These are phyloP conservation scores for Chaetoceros muelleri DNA, from an alignment of 108 stramenopile genomes.

Conservation along the genomic window DNA sequence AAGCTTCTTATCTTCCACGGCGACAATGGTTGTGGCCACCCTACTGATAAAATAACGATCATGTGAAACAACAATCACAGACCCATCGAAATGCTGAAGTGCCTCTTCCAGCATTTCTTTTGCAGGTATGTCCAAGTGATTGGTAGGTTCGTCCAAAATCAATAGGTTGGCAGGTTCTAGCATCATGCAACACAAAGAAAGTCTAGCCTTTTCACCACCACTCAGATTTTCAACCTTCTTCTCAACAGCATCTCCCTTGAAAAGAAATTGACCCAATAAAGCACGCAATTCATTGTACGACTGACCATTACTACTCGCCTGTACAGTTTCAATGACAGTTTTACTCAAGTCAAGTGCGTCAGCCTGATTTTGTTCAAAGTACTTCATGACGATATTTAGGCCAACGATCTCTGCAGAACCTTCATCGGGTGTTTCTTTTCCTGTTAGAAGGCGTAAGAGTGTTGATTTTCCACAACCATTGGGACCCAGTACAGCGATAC, in stretches of 20 bases:
- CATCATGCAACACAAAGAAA: constrained; percentile 94
- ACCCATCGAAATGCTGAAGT: constrained; percentile 86
- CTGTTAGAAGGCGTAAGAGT: constrained; percentile 73
- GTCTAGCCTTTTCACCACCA: constrained; percentile 93
- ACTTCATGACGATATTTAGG: constrained; percentile 67
- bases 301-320: constrained; percentile 58
- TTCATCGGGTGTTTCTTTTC: constrained; percentile 61
- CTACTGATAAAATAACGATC: constrained; percentile 96
- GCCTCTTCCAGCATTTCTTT: constrained; percentile 98
- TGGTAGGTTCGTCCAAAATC: constrained; percentile 88
- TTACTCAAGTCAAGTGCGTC: constrained; percentile 84
- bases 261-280: constrained; percentile 89
- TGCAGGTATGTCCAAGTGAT: constrained; percentile 87
- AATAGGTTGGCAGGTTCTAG: constrained; percentile 83
- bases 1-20: constrained; percentile 83
- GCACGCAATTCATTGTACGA: constrained; percentile 89
- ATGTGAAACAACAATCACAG: constrained; percentile 88
- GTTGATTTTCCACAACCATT: constrained; percentile 79
- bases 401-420: constrained; percentile 65
- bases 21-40: constrained; percentile 90
- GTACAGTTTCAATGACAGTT: constrained; percentile 82
- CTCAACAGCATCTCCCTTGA: constrained; percentile 90
- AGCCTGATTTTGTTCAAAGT: constrained; percentile 95
- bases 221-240: constrained; percentile 82
- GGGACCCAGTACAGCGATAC: constrained; percentile 89